Evolutionary conservation across 495 filamentous ascomycete genomes (phyloP).

Genomic region (Penicillium coprophilum): DNA sequence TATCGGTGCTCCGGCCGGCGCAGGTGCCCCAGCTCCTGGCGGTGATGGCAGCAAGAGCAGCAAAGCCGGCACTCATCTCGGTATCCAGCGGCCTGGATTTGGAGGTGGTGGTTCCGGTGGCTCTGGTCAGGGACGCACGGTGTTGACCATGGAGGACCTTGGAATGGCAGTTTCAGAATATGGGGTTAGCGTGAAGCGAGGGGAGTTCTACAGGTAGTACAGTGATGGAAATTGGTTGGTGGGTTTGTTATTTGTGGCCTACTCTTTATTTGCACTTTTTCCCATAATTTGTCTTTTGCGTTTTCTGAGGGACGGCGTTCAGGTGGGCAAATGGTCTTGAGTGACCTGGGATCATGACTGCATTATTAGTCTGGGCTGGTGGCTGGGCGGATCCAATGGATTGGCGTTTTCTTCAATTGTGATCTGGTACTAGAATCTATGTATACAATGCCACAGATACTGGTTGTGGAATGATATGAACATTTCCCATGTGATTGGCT

Average conservation of each 20-base stretch:
- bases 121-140: constrained; percentile 80
- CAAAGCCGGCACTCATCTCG: constrained; percentile 65
- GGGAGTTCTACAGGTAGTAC: constrained; percentile 89
- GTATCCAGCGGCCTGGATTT: constrained; percentile 87
- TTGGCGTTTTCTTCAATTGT: constrained; percentile 19
- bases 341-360: constrained; percentile 11
- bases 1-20: constrained; percentile 59
- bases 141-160: constrained; percentile 97
- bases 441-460: not conserved
- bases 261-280: constrained; percentile 2
- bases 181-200: constrained; percentile 93
- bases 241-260: not conserved
- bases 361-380: constrained; percentile 7
- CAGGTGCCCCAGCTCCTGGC: constrained; percentile 49
- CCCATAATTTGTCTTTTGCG: constrained; percentile 7
- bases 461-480: constrained; percentile 8
- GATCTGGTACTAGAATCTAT: not conserved
- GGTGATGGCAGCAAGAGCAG: constrained; percentile 59
- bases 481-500: not conserved
- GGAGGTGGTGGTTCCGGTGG: constrained; percentile 91
- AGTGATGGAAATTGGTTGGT: not conserved
- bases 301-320: constrained; percentile 7
- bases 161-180: constrained; percentile 97
- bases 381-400: constrained; percentile 23
- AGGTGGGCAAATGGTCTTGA: constrained; percentile 24